phyloP scores from a whole-genome alignment of 345 rosid genomes.

The Populus pruinosa region DNA sequence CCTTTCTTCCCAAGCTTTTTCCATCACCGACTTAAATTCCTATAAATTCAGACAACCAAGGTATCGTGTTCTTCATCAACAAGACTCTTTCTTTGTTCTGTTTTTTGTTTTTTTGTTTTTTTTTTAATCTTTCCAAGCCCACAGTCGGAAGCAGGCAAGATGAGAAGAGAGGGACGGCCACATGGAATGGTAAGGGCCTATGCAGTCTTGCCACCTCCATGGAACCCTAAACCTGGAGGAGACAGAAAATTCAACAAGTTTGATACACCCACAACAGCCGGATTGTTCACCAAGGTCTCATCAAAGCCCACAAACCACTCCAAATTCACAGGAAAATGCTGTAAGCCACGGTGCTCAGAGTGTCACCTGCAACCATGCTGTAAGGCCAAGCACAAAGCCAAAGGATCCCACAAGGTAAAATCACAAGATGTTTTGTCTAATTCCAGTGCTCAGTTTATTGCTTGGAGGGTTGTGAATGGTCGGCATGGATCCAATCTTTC shows the following conservation, averaged over 20 bases:
- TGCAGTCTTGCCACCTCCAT: slow-evolving; percentile 45
- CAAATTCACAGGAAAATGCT: slow-evolving; percentile 61
- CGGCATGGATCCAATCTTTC: slow-evolving; percentile 25
- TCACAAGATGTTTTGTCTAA: slow-evolving; percentile 30
- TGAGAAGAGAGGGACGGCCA: slow-evolving; percentile 71
- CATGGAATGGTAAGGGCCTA: slow-evolving; percentile 62
- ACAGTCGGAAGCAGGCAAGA: background rate
- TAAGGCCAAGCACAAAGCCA: slow-evolving; percentile 56
- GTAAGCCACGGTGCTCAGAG: slow-evolving; percentile 36
- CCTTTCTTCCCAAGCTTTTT: too few relatives aligned
- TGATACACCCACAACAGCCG: slow-evolving; percentile 39
- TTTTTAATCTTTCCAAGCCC: background rate
- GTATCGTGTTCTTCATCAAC: too few relatives aligned
- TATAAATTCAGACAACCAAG: too few relatives aligned
- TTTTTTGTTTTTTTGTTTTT: too few relatives aligned
- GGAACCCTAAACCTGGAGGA: too few relatives aligned
- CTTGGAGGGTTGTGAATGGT: slow-evolving; percentile 43
- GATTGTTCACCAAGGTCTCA: slow-evolving; percentile 38
- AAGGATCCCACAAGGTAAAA: slow-evolving; percentile 51
- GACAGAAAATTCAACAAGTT: slow-evolving; percentile 22
- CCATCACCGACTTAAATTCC: too few relatives aligned
- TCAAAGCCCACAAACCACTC: slow-evolving; percentile 63
- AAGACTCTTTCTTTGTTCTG: too few relatives aligned
- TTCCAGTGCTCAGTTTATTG: slow-evolving; percentile 31
- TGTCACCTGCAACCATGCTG: slow-evolving; percentile 44